A percentile compares a stretch with the other conserved stretches of the same genome.
Conservation (phyloP, 495 filamentous ascomycete species). For the Lindgomyces ingoldianus region DNA sequence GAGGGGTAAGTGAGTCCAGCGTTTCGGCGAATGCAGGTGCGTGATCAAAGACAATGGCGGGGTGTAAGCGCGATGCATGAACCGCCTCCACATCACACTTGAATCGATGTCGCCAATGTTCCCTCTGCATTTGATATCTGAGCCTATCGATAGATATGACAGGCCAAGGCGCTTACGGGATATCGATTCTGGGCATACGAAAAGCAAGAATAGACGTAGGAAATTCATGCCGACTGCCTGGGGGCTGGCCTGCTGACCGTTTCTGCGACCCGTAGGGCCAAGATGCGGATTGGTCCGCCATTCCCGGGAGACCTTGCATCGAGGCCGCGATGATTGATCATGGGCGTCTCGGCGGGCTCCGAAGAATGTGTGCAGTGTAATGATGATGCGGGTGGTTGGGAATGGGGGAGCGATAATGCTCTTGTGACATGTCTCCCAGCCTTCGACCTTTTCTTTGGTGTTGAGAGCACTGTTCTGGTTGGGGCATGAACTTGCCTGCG, state of each 20-base stretch:
- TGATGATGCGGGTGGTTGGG: conserved; percentile 6
- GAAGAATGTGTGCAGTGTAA: conserved; percentile 12
- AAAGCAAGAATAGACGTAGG: conserved; percentile 26
- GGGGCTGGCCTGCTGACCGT: conserved; percentile 32
- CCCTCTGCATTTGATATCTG: neutral
- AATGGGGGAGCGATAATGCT: conserved; percentile 14
- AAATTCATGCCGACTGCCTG: neutral
- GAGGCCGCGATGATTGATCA: neutral
- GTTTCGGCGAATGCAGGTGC: neutral
- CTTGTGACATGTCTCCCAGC: conserved; percentile 22
- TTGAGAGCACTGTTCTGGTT: neutral
- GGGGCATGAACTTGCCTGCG: neutral
- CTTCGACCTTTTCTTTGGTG: conserved; percentile 3
- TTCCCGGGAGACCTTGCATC: neutral
- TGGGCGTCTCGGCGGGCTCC: conserved; percentile 8
- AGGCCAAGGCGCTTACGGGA: conserved; percentile 26
- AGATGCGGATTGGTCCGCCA: conserved; percentile 3
- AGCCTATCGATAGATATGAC: conserved; percentile 14
- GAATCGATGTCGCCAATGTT: neutral
- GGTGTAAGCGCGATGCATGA: neutral
- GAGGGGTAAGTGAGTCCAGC: conserved; percentile 1
- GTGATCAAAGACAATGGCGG: neutral
- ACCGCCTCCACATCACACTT: conserved; percentile 10
- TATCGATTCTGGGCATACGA: neutral
- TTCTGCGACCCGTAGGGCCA: conserved; percentile 33